Percentiles rank a stretch among this genome's conserved stretches.
phyloP scores from a whole-genome alignment of 1,284 basidiomycete species.

The Pseudozyma thailandica region DNA sequence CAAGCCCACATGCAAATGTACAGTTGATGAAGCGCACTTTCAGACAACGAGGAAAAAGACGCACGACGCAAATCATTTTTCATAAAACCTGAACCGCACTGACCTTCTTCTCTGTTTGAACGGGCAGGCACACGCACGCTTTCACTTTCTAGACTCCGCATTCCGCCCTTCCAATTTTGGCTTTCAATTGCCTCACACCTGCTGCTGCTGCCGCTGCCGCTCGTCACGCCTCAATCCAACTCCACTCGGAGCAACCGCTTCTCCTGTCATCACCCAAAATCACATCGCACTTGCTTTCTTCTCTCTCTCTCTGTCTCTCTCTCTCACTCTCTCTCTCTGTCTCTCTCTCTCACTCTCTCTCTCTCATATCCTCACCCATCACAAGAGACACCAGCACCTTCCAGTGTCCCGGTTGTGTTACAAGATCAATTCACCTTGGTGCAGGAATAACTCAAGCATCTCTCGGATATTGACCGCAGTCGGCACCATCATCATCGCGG shows the following conservation, averaged over 20 bases:
- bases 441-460: too few species aligned
- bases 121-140: not conserved
- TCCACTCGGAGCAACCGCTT: not conserved
- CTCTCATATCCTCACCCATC: not conserved
- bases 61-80: constrained; percentile 21
- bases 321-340: not conserved
- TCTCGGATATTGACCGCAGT: too few species aligned
- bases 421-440: too few species aligned
- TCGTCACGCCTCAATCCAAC: not conserved
- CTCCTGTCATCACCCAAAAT: too few species aligned
- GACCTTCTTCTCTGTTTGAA: constrained; percentile 12
- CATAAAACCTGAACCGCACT: constrained; percentile 13
- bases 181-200: constrained; percentile 1
- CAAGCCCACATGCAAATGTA: too few species aligned
- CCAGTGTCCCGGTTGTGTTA: too few species aligned
- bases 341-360: not conserved
- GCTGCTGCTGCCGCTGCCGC: not conserved
- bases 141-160: constrained; percentile 12
- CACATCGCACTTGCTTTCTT: too few species aligned
- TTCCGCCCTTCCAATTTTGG: not conserved
- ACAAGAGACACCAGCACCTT: too few species aligned
- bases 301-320: too few species aligned
- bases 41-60: constrained; percentile 1
- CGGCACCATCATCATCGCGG: too few species aligned
- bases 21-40: too few species aligned